Evolutionary conservation across 768 basidiomycete genomes (phyloP).

Genomic region (Xerocomus brunneocitrinus): DNA sequence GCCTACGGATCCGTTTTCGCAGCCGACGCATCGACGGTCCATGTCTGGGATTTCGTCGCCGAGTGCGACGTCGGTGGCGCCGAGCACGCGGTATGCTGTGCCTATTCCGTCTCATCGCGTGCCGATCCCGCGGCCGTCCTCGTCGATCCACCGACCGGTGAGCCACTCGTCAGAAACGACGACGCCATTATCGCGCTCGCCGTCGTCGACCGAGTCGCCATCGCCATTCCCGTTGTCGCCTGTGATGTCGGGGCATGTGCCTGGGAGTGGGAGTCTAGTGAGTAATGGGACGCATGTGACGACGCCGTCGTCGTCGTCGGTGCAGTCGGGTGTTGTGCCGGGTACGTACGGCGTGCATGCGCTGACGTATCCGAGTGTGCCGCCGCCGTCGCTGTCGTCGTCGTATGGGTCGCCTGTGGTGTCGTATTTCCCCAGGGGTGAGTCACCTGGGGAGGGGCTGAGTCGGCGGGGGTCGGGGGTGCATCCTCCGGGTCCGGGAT

Average conservation of each 20-base stretch:
- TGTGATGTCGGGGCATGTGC: conserved; percentile 45
- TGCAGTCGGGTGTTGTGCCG: conserved; percentile 37
- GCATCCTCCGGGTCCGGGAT: conserved; percentile 14
- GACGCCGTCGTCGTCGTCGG: conserved; percentile 64
- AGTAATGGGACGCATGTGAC: conserved; percentile 55
- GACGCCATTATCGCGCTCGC: conserved; percentile 62
- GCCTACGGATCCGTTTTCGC: conserved; percentile 62
- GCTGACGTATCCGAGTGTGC: conserved; percentile 77
- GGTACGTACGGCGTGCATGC: conserved; percentile 21
- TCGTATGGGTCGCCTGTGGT: conserved; percentile 70
- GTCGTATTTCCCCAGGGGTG: conserved; percentile 44
- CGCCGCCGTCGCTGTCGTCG: conserved; percentile 75
- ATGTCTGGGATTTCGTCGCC: conserved; percentile 34
- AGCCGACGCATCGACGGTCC: conserved; percentile 61
- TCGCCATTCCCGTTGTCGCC: conserved; percentile 70
- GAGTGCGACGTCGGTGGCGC: conserved; percentile 20
- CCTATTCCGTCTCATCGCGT: conserved; percentile 69
- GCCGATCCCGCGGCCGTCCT: conserved; percentile 70
- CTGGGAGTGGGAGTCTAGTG: conserved; percentile 20
- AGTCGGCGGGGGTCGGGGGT: conserved; percentile 51
- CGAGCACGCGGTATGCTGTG: conserved; percentile 44
- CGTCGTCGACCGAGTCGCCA: conserved; percentile 62
- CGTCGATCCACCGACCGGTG: conserved; percentile 55
- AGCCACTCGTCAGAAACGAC: conserved; percentile 47
- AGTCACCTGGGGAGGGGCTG: conserved; percentile 48